Percentiles rank a stretch among this genome's conserved stretches.
Conservation (phyloP, 2,329 filamentous ascomycete species). For the Aureobasidium sp. region DNA sequence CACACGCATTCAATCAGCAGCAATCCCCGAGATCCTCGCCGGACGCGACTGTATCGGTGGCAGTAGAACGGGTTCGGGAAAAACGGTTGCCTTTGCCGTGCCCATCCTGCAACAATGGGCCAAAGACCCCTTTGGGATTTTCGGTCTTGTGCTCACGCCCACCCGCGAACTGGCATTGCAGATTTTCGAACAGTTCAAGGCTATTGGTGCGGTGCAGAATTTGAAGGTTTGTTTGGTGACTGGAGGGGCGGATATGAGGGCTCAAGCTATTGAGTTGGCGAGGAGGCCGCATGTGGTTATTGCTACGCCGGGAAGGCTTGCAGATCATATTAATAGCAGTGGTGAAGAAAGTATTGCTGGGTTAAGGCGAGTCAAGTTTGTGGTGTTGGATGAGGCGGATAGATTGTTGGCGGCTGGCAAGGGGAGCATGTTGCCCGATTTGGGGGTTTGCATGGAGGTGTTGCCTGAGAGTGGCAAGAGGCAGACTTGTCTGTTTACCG, state of each 20-base stretch:
- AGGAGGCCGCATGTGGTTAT: slow-evolving; percentile 85
- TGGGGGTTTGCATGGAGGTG: slow-evolving; percentile 77
- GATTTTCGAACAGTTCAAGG: slow-evolving; percentile 93
- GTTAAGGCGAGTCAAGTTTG: slow-evolving; percentile 67
- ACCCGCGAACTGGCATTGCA: slow-evolving; percentile 89
- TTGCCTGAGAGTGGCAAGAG: slow-evolving; percentile 69
- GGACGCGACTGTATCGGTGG: slow-evolving; percentile 93
- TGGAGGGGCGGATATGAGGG: slow-evolving; percentile 84
- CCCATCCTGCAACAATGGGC: slow-evolving; percentile 93
- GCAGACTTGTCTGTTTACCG: slow-evolving; percentile 94
- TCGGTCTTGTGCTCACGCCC: slow-evolving; percentile 79
- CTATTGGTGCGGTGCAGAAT: slow-evolving; percentile 78
- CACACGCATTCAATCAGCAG: slow-evolving; percentile 85
- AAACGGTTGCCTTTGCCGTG: slow-evolving; percentile 91
- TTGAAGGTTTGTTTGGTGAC: slow-evolving; percentile 86
- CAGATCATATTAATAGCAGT: slow-evolving; percentile 86
- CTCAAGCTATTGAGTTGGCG: slow-evolving; percentile 76
- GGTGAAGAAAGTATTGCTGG: slow-evolving; percentile 85
- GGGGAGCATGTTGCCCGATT: slow-evolving; percentile 89
- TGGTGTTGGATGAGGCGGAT: slow-evolving; percentile 95
- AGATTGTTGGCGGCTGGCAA: slow-evolving; percentile 66
- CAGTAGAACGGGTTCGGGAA: slow-evolving; percentile 90
- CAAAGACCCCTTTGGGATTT: slow-evolving; percentile 85
- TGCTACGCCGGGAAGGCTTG: slow-evolving; percentile 84
- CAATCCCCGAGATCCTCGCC: slow-evolving; percentile 85